phyloP scores from a whole-genome alignment of 1,139 yeast genomes.

The Debaryomyces singareniensis region DNA sequence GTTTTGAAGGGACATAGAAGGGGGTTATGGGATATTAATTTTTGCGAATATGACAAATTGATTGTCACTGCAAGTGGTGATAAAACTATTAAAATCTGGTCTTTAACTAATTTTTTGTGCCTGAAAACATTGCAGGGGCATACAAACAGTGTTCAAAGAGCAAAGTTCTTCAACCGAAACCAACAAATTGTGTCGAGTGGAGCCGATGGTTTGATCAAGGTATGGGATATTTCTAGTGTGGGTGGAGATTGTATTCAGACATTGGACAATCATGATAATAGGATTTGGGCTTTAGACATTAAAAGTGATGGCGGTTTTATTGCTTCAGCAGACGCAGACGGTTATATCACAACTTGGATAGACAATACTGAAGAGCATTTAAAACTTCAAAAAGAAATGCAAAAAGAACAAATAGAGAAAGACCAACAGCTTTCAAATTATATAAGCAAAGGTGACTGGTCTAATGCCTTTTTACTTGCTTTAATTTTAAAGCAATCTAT shows the following conservation, averaged over 20 bases:
- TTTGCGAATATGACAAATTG: slow-evolving; percentile 72
- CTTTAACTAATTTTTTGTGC: slow-evolving; percentile 68
- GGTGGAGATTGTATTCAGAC: slow-evolving; percentile 78
- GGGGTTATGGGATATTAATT: slow-evolving; percentile 89
- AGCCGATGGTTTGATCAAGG: slow-evolving; percentile 88
- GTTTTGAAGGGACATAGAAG: slow-evolving; percentile 84
- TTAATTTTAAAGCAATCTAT: slow-evolving; percentile 81
- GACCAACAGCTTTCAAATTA: slow-evolving; percentile 80
- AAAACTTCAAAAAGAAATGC: slow-evolving; percentile 45
- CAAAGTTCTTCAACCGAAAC: slow-evolving; percentile 59
- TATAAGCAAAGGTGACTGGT: slow-evolving; percentile 71
- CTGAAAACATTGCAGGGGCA: slow-evolving; percentile 88
- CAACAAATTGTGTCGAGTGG: slow-evolving; percentile 78
- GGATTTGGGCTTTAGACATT: slow-evolving; percentile 84
- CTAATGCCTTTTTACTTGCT: slow-evolving; percentile 81
- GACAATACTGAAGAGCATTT: slow-evolving; percentile 74
- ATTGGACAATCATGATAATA: slow-evolving; percentile 84
- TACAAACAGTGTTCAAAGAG: slow-evolving; percentile 84
- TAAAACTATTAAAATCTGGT: slow-evolving; percentile 86
- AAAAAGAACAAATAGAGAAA: slow-evolving; percentile 64
- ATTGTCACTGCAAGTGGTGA: slow-evolving; percentile 85
- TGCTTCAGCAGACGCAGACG: slow-evolving; percentile 92
- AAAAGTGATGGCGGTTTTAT: slow-evolving; percentile 62
- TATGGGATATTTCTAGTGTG: slow-evolving; percentile 67
- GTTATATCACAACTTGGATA: slow-evolving; percentile 80